phyloP scores from a whole-genome alignment of 2,329 filamentous ascomycete genomes.

The Colletotrichum liriopes region DNA sequence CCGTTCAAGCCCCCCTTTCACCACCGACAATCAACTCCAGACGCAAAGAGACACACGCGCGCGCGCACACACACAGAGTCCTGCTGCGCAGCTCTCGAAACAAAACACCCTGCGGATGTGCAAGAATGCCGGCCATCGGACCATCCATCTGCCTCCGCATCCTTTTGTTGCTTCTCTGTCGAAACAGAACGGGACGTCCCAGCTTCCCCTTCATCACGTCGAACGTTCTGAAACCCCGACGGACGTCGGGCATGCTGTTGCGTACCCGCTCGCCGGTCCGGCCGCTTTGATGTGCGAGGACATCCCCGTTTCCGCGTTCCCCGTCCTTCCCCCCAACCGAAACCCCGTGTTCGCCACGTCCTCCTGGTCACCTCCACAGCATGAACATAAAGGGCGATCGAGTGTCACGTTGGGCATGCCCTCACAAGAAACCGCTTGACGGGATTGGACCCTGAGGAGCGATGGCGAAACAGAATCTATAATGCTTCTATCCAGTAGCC shows the following conservation, averaged over 20 bases:
- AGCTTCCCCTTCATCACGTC: neutral
- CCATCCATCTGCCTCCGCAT: neutral
- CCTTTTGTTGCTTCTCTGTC: neutral
- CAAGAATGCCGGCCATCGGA: conserved; percentile 1
- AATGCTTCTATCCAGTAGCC: conserved; percentile 40
- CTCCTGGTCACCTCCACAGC: neutral
- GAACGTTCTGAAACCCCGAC: conserved; percentile 22
- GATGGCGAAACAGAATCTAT: conserved; percentile 33
- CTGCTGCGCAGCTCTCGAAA: conserved; percentile 17
- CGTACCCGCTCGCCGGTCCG: neutral
- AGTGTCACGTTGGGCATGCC: neutral
- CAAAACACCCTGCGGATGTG: neutral
- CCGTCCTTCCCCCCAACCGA: neutral
- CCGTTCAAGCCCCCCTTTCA: neutral
- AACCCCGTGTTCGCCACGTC: neutral
- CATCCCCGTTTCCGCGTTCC: conserved; percentile 9
- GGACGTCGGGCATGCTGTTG: neutral
- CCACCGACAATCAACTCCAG: neutral
- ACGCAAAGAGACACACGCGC: neutral
- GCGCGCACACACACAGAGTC: neutral
- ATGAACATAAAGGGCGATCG: neutral
- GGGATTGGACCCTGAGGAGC: neutral
- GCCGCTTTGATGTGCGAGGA: conserved; percentile 30
- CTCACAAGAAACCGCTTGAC: neutral
- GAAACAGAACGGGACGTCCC: conserved; percentile 26